These are phyloP conservation scores for Raffaelea albimanens DNA, from an alignment of 2,329 filamentous ascomycete genomes.

Conservation along the genomic window DNA sequence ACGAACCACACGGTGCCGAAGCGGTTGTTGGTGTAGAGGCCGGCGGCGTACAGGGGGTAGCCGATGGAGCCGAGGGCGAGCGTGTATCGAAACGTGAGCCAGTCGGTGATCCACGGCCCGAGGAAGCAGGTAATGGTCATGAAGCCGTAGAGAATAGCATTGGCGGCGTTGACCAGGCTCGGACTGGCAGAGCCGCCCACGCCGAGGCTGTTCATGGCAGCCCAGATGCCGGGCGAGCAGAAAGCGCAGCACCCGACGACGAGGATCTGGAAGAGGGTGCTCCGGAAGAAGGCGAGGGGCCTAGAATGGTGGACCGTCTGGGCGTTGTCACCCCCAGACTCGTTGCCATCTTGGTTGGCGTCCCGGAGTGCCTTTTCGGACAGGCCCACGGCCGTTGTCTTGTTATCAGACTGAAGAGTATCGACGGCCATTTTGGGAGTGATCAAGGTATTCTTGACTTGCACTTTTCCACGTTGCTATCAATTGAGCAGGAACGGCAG, in stretches of 20 bases:
- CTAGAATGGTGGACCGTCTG: too few relatives aligned
- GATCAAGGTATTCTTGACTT: too few relatives aligned
- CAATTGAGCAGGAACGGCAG: too few relatives aligned
- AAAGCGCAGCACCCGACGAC: conserved; percentile 38
- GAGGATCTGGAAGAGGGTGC: background rate
- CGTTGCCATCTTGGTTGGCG: too few relatives aligned
- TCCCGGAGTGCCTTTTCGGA: too few relatives aligned
- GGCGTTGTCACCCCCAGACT: too few relatives aligned
- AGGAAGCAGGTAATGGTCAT: conserved; percentile 59
- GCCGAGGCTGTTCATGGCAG: conserved; percentile 64
- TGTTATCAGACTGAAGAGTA: too few relatives aligned
- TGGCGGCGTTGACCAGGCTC: conserved; percentile 59
- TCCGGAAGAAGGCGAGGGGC: background rate
- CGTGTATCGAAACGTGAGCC: conserved; percentile 60
- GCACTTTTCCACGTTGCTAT: too few relatives aligned
- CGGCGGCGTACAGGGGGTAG: conserved; percentile 61
- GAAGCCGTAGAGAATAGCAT: conserved; percentile 56
- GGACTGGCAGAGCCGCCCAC: conserved; percentile 58
- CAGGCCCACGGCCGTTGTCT: too few relatives aligned
- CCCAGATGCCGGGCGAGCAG: conserved; percentile 61
- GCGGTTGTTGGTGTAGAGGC: conserved; percentile 61
- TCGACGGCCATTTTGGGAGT: too few relatives aligned
- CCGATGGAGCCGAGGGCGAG: conserved; percentile 61
- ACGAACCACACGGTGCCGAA: conserved; percentile 60
- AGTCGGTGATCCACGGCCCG: conserved; percentile 49